Base-by-base conservation (phyloP, 805 yeast species). In the Saturnispora serradocipensis region DNA sequence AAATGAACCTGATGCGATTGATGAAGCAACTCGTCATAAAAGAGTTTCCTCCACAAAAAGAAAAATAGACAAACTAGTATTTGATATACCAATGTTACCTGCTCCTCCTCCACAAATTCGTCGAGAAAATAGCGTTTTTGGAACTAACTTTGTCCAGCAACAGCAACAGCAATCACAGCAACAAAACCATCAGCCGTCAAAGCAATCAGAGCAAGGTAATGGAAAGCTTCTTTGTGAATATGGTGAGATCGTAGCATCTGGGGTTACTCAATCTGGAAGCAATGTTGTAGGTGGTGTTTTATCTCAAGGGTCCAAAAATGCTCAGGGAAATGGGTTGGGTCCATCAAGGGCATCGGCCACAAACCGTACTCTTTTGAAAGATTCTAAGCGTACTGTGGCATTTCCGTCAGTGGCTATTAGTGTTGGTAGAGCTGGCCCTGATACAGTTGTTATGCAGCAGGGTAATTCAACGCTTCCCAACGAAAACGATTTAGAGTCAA, bases 161-260 rank as follows among this genome's bases (percentile, higher is more conserved):
- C 27, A 27, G 6, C 16, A 16, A 13, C 30, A 44, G 24, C 22
- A 22, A 35, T n/a, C 18, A 9, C 27, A 27, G 6, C 16, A 16
- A 13, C 22, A 38, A 22, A n/a, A 30, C 13, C 34, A 30, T 2
- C 22, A 36, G 13, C 27, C 9, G 6, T 6, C 24, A 16, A 38
- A 44, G 16, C 22, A 43, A 20, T 16, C 16, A 9, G 42, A 32
- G 27, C 22, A 39, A n/a, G 46, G 50, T 16, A 64, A 59, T 20
- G 53, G 55, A 30, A 60, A 61, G 52, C 52, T 61, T 22, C 56
- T 63, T 38, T 66, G 66, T 44, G 75, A 72, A 47, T 76, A 72
- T 58, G 77, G 75, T 48, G 85, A 81, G 57, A 72, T 81, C 49
- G 76, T 76, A 38, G 87, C 86, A 3, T 77, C 84, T 2, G 87